phyloP scores from a whole-genome alignment of 139 green algal genomes.

The Chlamydomonas urium region DNA sequence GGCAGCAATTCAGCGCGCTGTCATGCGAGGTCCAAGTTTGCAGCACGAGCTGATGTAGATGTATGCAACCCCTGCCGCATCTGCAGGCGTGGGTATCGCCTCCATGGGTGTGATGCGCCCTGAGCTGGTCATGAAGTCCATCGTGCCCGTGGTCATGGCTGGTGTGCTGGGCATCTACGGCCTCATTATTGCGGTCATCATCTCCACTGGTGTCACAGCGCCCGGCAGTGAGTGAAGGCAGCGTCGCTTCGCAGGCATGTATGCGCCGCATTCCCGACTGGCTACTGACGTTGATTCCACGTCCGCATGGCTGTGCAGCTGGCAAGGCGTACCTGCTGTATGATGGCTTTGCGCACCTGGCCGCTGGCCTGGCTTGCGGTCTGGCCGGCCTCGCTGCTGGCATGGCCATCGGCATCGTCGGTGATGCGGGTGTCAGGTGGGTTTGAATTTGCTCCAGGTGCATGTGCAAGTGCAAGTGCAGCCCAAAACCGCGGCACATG shows the following conservation, averaged over 20 bases:
- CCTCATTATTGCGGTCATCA: slow-evolving; percentile 99
- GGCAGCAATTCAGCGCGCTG: background rate
- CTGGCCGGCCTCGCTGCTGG: slow-evolving; percentile 90
- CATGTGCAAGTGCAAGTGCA: no score
- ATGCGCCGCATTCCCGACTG: no score
- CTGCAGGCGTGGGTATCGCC: slow-evolving; percentile 94
- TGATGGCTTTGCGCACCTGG: slow-evolving; percentile 97
- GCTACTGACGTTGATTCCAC: no score
- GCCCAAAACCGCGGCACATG: no score
- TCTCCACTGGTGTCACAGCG: slow-evolving; percentile 75
- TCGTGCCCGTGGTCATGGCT: slow-evolving; percentile 98
- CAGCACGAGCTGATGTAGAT: background rate
- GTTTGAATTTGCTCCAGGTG: no score
- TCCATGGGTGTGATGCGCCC: slow-evolving; percentile 99
- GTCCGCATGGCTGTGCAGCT: no score
- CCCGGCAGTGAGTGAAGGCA: no score
- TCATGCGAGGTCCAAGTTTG: background rate
- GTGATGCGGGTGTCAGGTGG: slow-evolving; percentile 92
- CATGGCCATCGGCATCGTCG: slow-evolving; percentile 99
- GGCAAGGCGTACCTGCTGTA: slow-evolving; percentile 92
- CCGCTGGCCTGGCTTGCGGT: slow-evolving; percentile 90
- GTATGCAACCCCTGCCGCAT: background rate
- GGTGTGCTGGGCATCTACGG: slow-evolving; percentile 99
- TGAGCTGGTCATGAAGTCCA: slow-evolving; percentile 99
- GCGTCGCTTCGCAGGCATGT: no score